phyloP scores from a whole-genome alignment of 2,329 filamentous ascomycete genomes.

The Coniochaeta sp. region DNA sequence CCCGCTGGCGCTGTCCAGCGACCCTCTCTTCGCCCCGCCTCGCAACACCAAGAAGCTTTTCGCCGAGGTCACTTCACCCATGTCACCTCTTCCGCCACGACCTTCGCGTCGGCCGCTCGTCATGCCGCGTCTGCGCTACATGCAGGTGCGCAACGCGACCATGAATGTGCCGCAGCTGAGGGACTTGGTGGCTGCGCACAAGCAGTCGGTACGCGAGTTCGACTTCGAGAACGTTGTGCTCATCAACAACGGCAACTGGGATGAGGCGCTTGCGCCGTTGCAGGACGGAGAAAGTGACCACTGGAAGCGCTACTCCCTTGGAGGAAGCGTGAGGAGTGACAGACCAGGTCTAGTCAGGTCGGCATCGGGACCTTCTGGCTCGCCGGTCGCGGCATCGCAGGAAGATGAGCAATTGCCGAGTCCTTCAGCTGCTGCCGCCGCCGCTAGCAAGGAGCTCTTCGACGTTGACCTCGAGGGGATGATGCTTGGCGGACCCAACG shows the following conservation, averaged over 20 bases:
- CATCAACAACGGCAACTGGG: slow-evolving; percentile 64
- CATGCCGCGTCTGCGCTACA: slow-evolving; percentile 60
- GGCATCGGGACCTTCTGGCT: slow-evolving; percentile 9
- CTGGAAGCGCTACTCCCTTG: slow-evolving; percentile 34
- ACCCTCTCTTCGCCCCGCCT: slow-evolving; percentile 59
- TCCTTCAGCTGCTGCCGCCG: slow-evolving; percentile 47
- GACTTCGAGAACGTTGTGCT: slow-evolving; percentile 73
- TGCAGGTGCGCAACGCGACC: slow-evolving; percentile 65
- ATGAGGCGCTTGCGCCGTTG: slow-evolving; percentile 72
- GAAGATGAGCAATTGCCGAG: slow-evolving; percentile 32
- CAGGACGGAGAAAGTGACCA: slow-evolving; percentile 36
- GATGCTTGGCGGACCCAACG: slow-evolving; percentile 23
- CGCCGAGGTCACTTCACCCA: slow-evolving; percentile 56
- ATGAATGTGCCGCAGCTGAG: slow-evolving; percentile 67
- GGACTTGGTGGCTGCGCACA: slow-evolving; percentile 60
- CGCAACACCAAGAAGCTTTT: slow-evolving; percentile 51
- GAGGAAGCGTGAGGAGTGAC: slow-evolving; percentile 20
- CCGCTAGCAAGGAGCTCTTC: slow-evolving; percentile 44
- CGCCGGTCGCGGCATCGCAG: slow-evolving; percentile 12
- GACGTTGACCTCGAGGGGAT: slow-evolving; percentile 32
- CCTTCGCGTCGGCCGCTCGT: slow-evolving; percentile 46
- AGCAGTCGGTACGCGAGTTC: slow-evolving; percentile 64
- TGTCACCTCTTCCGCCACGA: slow-evolving; percentile 52
- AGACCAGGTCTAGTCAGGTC: slow-evolving; percentile 13
- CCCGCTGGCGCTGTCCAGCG: slow-evolving; percentile 62